Evolutionary conservation across 1,284 basidiomycete genomes (phyloP), one percentile per base, ranked within the genome.

Genomic region (Tremellales sp.): DNA sequence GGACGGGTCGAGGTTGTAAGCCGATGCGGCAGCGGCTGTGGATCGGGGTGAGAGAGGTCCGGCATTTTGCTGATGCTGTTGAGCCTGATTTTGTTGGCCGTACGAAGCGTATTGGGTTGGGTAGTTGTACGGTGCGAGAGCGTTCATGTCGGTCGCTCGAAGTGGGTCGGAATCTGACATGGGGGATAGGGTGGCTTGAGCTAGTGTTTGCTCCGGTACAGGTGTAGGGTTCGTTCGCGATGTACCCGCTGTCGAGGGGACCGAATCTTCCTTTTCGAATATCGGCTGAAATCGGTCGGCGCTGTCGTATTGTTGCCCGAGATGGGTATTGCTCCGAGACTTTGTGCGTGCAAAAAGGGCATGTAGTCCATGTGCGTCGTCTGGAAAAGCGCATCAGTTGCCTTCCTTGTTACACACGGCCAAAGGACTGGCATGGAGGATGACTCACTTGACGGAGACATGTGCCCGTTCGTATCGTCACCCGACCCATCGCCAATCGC

Each of bases 1-100:
- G 11, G 57, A 45, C 11, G 77, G 77, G 49, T 74, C 72, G 45
- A 70, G 64, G 46, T 70, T 70, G 43, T 57, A 62, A 4, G 60
- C 53, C 11, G 54, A 53, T 1, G 62, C 60, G 15, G 58, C 56
- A 3, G 58, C 55, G 31, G 53, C 57, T 1, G 62, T 48, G 3
- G 62, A 54, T 2, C 43, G 53, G 1, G 64, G 60, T 12, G 46
- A 52, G 8, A 57, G 36, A 3, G 43, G 29, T 39, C 51, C 10
- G 6, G 8, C 21, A 40, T 21, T 21, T 40, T 22, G 39, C 15
- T 40, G 39, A 22, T 21, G 17, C 12, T 13, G 23, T 7, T 40
- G 15, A 23, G 25, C n/a, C 25, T 41, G 45, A 25, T 41, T 46
- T 35, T 45, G 43, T 24, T 48, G 27, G 29, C 3, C 19, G 17